Conservation (phyloP, 148 eudicot species). For the Heliosperma pusillum region DNA sequence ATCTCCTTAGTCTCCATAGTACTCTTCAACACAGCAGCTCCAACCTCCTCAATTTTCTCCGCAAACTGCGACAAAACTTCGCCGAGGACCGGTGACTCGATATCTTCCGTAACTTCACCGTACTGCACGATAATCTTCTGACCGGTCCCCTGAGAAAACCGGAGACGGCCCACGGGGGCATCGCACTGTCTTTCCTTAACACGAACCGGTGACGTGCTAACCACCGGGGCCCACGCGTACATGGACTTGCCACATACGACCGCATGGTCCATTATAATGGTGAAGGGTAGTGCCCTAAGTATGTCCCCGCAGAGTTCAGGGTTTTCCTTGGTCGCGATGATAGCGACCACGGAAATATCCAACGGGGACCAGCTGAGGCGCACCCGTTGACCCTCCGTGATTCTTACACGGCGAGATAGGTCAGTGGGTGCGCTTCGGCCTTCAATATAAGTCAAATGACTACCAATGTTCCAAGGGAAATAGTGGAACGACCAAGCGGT, state of each 20-base stretch:
- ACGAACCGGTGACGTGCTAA: neutral
- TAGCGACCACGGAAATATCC: neutral
- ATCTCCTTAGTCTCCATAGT: neutral
- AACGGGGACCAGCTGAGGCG: neutral
- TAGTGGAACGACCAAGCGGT: neutral
- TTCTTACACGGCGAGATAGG: neutral
- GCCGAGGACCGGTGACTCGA: neutral
- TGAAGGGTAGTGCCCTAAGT: neutral
- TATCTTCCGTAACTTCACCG: neutral
- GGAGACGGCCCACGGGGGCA: neutral
- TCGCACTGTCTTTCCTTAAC: neutral
- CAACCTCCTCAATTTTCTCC: neutral
- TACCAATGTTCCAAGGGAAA: constrained; percentile 1
- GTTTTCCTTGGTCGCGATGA: neutral
- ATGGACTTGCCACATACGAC: neutral
- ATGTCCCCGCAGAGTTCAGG: neutral
- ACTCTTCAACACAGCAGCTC: neutral
- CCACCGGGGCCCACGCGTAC: neutral
- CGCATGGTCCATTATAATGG: neutral
- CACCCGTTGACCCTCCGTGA: neutral
- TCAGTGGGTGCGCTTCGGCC: neutral
- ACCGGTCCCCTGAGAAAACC: neutral
- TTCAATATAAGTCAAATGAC: neutral
- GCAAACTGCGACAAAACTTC: neutral
- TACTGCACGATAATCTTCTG: neutral